These are phyloP conservation scores for Botrytis pseudocinerea DNA, from an alignment of 2,329 filamentous ascomycete genomes.

Conservation along the genomic window DNA sequence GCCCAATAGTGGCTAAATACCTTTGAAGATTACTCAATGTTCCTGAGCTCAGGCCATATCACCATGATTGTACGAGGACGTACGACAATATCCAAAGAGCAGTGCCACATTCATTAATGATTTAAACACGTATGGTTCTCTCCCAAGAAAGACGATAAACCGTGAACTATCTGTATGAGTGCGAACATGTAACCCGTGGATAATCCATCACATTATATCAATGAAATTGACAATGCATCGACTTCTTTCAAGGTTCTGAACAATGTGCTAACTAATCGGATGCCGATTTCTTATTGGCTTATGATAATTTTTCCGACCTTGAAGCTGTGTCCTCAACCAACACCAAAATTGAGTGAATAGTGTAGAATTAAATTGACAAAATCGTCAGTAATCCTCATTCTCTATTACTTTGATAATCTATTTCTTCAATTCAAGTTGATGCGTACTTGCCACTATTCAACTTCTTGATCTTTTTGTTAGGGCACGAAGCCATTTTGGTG, in stretches of 20 bases:
- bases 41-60: not conserved
- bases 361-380: not conserved
- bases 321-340: not conserved
- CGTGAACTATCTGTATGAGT: not conserved
- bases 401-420: not conserved
- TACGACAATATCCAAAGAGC: not conserved
- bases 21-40: not conserved
- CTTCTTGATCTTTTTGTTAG: conserved; percentile 5
- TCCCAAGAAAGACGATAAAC: not conserved
- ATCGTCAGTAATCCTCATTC: not conserved
- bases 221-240: not conserved
- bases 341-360: not conserved
- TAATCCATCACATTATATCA: not conserved
- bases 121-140: not conserved
- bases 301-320: not conserved
- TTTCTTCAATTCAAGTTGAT: not conserved
- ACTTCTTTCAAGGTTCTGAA: conserved; percentile 13
- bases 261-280: conserved; percentile 16
- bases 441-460: not conserved
- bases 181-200: not conserved
- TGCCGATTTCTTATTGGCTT: conserved; percentile 2
- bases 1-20: not conserved
- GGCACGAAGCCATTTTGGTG: conserved; percentile 14
- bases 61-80: not conserved
- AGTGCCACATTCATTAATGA: not conserved